These are phyloP conservation scores for Coemansia sp. DNA, from an alignment of 192 early-diverging fungal species.

Conservation along the genomic window DNA sequence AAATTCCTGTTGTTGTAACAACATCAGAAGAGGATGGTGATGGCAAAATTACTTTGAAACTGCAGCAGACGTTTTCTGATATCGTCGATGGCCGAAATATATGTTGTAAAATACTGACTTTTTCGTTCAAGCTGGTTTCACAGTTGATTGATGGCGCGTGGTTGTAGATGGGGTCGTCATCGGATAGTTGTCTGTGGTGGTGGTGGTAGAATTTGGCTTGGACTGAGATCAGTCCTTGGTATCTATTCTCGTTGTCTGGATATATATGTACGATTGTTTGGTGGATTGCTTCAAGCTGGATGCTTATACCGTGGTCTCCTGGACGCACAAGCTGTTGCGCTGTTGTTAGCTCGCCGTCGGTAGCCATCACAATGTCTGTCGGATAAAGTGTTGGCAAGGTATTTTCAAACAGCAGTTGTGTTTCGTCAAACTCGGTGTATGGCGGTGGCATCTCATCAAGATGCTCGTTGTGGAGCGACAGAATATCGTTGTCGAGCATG, in stretches of 20 bases:
- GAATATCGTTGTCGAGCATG: neutral
- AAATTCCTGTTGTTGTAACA: neutral
- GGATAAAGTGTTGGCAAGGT: neutral
- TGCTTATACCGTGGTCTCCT: neutral
- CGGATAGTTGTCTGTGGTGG: neutral
- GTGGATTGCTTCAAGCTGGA: neutral
- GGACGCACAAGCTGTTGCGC: neutral
- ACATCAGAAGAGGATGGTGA: neutral
- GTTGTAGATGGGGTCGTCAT: too few relatives aligned
- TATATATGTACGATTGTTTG: neutral
- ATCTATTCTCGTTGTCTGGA: neutral
- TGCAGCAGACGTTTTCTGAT: neutral
- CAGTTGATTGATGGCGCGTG: neutral
- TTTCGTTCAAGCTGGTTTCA: neutral
- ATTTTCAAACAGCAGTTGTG: neutral
- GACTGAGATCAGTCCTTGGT: neutral
- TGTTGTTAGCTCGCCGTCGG: too few relatives aligned
- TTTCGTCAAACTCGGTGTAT: slow-evolving; percentile 1
- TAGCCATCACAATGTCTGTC: neutral
- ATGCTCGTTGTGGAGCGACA: neutral
- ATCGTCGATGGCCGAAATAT: neutral
- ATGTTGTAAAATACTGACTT: neutral
- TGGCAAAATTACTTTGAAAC: slow-evolving; percentile 5
- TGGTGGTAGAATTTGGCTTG: neutral
- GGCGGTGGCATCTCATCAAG: slow-evolving; percentile 1